Conservation (phyloP, 2,329 filamentous ascomycete genomes). For the Fusarium illudens region DNA sequence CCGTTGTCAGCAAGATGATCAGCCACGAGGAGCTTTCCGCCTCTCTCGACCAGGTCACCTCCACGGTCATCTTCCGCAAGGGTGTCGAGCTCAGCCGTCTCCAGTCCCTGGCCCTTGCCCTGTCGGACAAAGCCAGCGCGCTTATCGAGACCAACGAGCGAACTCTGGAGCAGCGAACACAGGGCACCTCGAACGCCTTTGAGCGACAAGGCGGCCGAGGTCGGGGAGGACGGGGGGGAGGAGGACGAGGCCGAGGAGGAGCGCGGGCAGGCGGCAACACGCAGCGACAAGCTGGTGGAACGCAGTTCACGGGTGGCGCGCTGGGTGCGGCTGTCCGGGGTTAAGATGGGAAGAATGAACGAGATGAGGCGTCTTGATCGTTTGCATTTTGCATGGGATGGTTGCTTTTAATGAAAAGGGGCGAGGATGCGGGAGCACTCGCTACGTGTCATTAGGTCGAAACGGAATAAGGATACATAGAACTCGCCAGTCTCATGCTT, state of each 20-base stretch:
- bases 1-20: slow-evolving; percentile 99
- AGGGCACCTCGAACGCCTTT: slow-evolving; percentile 94
- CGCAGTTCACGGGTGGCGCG: slow-evolving; percentile 83
- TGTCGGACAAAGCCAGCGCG: slow-evolving; percentile 94
- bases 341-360: slow-evolving; percentile 49
- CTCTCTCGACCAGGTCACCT: slow-evolving; percentile 96
- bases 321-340: slow-evolving; percentile 73
- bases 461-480: slow-evolving; percentile 46
- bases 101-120: slow-evolving; percentile 91
- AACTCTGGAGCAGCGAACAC: slow-evolving; percentile 94
- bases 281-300: slow-evolving; percentile 75
- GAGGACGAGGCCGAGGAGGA: slow-evolving; percentile 70
- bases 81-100: slow-evolving; percentile 96
- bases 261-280: slow-evolving; percentile 65
- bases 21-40: slow-evolving; percentile 97
- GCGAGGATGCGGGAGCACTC: slow-evolving; percentile 47
- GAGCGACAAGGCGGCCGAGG: slow-evolving; percentile 87
- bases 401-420: slow-evolving; percentile 48
- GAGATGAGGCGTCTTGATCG: slow-evolving; percentile 46
- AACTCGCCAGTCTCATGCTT: slow-evolving; percentile 39
- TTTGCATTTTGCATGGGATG: slow-evolving; percentile 49
- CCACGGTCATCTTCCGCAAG: slow-evolving; percentile 98
- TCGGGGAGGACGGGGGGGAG: slow-evolving; percentile 70
- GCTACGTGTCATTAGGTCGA: slow-evolving; percentile 46
- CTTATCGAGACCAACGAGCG: slow-evolving; percentile 98